Evolutionary conservation across 2,329 filamentous ascomycete genomes (phyloP).

Genomic region (Lachnellula subtilissima): DNA sequence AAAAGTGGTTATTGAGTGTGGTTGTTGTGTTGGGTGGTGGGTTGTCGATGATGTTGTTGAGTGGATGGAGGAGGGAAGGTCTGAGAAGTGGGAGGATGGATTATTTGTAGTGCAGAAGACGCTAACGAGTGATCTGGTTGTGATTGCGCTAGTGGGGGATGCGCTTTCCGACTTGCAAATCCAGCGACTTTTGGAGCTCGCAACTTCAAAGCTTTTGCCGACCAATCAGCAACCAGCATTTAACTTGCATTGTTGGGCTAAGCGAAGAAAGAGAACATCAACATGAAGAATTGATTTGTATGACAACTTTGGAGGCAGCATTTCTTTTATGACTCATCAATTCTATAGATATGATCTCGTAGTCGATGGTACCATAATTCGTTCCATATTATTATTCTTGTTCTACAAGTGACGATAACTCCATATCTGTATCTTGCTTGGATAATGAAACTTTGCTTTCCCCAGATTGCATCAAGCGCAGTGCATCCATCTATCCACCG

Average conservation of each 20-base stretch:
- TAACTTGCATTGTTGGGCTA: not conserved
- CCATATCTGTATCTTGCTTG: not conserved
- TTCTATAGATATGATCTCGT: too few species aligned
- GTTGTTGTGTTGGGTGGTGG: constrained; percentile 18
- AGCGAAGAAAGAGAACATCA: not conserved
- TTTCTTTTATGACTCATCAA: too few species aligned
- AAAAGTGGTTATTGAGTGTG: constrained; percentile 1
- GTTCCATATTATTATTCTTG: not conserved
- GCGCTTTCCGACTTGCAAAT: constrained; percentile 5
- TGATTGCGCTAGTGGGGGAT: constrained; percentile 21
- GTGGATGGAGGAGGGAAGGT: constrained; percentile 27
- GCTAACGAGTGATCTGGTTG: constrained; percentile 17
- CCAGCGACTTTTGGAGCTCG: not conserved
- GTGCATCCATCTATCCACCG: not conserved
- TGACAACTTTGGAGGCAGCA: not conserved
- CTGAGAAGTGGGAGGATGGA: constrained; percentile 27
- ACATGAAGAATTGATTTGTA: not conserved
- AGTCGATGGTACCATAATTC: too few species aligned
- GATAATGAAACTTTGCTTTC: not conserved
- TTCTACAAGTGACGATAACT: not conserved
- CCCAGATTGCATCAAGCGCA: not conserved
- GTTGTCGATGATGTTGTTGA: constrained; percentile 26
- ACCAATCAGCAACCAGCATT: constrained; percentile 16
- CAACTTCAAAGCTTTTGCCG: constrained; percentile 8
- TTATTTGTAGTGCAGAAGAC: constrained; percentile 29